These are phyloP conservation scores for Nakataea oryzae DNA, from an alignment of 2,329 filamentous ascomycete species.

Conservation along the genomic window DNA sequence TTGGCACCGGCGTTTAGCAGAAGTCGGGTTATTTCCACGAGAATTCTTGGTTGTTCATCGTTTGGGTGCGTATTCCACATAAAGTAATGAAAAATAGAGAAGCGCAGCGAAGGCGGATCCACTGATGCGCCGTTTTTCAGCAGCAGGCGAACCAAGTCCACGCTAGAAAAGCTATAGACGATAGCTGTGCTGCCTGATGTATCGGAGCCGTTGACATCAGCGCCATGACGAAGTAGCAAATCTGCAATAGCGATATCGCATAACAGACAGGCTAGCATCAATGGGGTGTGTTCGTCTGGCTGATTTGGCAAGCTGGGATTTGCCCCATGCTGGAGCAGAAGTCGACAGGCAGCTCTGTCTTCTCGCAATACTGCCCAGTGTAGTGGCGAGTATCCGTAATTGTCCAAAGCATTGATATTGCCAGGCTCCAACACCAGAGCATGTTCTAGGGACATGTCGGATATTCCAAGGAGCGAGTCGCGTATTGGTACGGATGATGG, in stretches of 20 bases:
- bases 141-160: not conserved
- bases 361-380: not conserved
- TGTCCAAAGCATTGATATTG: not conserved
- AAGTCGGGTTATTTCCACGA: not conserved
- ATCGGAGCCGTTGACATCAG: not conserved
- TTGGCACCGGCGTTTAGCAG: not conserved
- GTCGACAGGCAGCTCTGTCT: not conserved
- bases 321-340: not conserved
- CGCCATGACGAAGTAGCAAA: not conserved
- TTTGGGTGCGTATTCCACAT: no score
- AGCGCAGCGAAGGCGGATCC: no score
- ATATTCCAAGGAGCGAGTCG: not conserved
- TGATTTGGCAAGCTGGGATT: not conserved
- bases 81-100: no score
- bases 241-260: not conserved
- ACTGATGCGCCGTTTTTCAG: not conserved
- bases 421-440: not conserved
- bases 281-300: not conserved
- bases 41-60: not conserved
- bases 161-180: accelerated
- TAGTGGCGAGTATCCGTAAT: not conserved
- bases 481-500: not conserved
- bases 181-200: not conserved
- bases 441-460: not conserved
- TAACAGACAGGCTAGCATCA: not conserved